phyloP scores from a whole-genome alignment of 768 basidiomycete genomes.

The Amanita pseudoporphyria region DNA sequence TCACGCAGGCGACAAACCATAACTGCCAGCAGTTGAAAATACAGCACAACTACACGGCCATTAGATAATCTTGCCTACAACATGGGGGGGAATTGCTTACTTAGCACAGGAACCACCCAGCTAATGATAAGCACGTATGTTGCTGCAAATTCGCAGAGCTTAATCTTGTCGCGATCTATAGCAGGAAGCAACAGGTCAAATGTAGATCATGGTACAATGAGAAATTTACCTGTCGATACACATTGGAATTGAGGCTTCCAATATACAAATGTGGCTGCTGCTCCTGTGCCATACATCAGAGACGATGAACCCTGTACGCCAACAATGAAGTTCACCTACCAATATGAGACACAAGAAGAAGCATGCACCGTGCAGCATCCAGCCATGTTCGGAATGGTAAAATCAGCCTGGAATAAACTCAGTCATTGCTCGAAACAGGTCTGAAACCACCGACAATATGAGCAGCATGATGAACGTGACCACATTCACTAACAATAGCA shows the following conservation, averaged over 20 bases:
- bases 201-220: background rate
- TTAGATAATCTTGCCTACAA: constrained; percentile 6
- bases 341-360: constrained; percentile 35
- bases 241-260: constrained; percentile 37
- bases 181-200: background rate
- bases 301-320: background rate
- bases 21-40: constrained; percentile 29
- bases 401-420: constrained; percentile 27
- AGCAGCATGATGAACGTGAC: constrained; percentile 32
- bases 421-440: background rate
- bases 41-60: constrained; percentile 27
- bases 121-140: constrained; percentile 38
- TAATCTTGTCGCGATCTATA: constrained; percentile 29
- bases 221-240: constrained; percentile 27
- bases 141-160: constrained; percentile 38
- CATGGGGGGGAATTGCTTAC: constrained; percentile 25
- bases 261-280: constrained; percentile 31
- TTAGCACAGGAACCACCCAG: constrained; percentile 43
- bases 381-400: constrained; percentile 42
- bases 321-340: constrained; percentile 22
- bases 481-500: constrained; percentile 32
- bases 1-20: constrained; percentile 24
- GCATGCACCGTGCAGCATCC: constrained; percentile 39
- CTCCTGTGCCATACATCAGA: constrained; percentile 20
- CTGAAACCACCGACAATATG: constrained; percentile 25